Evolutionary conservation across 2,329 filamentous ascomycete genomes (phyloP).

Genomic region (Hypoxylon sp.): DNA sequence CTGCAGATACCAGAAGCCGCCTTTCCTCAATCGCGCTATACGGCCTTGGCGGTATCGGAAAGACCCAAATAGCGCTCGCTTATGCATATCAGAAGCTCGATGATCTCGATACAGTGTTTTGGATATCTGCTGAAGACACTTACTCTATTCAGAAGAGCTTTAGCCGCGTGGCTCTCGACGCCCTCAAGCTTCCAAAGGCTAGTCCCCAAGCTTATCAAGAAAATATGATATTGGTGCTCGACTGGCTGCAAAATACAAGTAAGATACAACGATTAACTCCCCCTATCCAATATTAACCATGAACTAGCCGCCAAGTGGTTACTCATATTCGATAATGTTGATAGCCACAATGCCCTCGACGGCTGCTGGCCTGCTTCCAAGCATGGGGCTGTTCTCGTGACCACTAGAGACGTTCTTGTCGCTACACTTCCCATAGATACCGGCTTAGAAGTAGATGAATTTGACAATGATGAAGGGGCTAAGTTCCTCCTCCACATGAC

Average conservation of each 20-base stretch:
- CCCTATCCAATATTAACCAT: neutral
- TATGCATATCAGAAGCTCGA: constrained; percentile 15
- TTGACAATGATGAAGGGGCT: constrained; percentile 9
- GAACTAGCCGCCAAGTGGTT: constrained; percentile 17
- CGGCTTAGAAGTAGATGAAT: constrained; percentile 19
- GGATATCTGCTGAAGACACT: constrained; percentile 19
- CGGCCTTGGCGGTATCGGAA: constrained; percentile 25
- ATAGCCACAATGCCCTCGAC: constrained; percentile 8
- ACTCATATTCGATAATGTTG: constrained; percentile 26
- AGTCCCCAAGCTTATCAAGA: constrained; percentile 14
- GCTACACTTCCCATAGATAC: constrained; percentile 14
- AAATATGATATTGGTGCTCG: constrained; percentile 20
- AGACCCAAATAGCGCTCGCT: constrained; percentile 23
- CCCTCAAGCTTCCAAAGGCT: constrained; percentile 15
- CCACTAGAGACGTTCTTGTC: constrained; percentile 16
- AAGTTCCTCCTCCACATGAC: constrained; percentile 13
- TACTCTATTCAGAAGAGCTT: constrained; percentile 18
- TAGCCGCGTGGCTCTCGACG: constrained; percentile 1
- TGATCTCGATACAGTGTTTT: constrained; percentile 19
- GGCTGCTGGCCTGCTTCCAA: constrained; percentile 21
- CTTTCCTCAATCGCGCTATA: constrained; percentile 28
- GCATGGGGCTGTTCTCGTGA: constrained; percentile 20
- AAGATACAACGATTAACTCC: neutral
- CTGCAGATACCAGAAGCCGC: neutral
- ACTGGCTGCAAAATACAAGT: constrained; percentile 27